These are phyloP conservation scores for Backusella australiensis DNA, from an alignment of 192 early-diverging fungal species.

Conservation along the genomic window DNA sequence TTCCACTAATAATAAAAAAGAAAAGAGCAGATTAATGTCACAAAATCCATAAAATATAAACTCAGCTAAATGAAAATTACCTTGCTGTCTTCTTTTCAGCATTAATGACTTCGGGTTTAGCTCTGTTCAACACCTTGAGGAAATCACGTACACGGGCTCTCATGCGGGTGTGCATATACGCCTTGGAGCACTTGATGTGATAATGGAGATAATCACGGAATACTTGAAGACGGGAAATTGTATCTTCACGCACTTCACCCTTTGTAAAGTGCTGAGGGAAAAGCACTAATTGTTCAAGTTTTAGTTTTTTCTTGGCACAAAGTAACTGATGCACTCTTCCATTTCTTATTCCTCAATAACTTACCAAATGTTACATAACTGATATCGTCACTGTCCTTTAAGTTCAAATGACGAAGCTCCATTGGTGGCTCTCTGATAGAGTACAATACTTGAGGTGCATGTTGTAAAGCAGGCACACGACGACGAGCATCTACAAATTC, in stretches of 20 bases:
- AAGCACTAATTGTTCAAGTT: constrained; percentile 58
- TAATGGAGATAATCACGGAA: constrained; percentile 99
- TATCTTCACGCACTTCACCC: constrained; percentile 75
- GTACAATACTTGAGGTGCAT: constrained; percentile 97
- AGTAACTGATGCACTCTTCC: background rate
- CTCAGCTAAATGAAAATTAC: constrained; percentile 21
- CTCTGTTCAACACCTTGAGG: constrained; percentile 97
- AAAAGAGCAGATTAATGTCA: background rate
- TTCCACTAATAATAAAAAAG: constrained; percentile 28
- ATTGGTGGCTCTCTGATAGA: constrained; percentile 89
- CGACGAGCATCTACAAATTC: constrained; percentile 98
- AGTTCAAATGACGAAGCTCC: constrained; percentile 78
- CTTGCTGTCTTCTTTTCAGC: constrained; percentile 77
- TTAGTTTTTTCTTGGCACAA: background rate
- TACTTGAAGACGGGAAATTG: constrained; percentile 94
- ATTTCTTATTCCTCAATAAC: background rate
- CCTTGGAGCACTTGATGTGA: constrained; percentile 99
- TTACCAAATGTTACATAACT: constrained; percentile 96
- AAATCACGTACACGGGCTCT: constrained; percentile 91
- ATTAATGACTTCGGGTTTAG: constrained; percentile 85
- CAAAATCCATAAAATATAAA: background rate
- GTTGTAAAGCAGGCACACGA: constrained; percentile 81
- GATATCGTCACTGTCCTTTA: constrained; percentile 78
- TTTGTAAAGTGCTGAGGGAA: constrained; percentile 88
- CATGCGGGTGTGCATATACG: constrained; percentile 99